A percentile compares a stretch with the other conserved stretches of the same genome.
Evolutionary conservation across 352 stramenopile genomes (phyloP).

Genomic region (Pythium plurisporium): DNA sequence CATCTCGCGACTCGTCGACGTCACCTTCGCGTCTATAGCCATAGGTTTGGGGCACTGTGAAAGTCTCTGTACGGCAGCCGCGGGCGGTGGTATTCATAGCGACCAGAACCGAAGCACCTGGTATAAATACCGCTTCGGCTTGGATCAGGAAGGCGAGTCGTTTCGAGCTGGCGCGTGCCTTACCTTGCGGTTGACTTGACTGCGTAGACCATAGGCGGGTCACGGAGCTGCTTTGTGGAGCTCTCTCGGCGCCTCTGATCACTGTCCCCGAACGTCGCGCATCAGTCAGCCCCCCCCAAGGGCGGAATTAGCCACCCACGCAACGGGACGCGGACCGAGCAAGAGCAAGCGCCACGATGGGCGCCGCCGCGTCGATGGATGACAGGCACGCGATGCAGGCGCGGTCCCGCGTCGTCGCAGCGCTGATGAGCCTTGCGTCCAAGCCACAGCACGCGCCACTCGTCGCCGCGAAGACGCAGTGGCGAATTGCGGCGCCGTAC

Average conservation of each 20-base stretch:
- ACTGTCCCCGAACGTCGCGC: no score
- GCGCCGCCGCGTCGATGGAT: constrained; percentile 38
- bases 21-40: no score
- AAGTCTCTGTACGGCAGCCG: no score
- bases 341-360: no score
- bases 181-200: neutral
- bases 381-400: constrained; percentile 29
- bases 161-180: neutral
- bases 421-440: constrained; percentile 47
- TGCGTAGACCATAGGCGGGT: no score
- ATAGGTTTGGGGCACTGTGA: no score
- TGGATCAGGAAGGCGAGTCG: neutral
- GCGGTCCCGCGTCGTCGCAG: constrained; percentile 41
- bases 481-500: constrained; percentile 59
- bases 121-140: neutral
- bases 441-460: constrained; percentile 66
- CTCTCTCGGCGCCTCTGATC: no score
- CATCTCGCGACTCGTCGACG: no score
- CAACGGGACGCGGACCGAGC: no score
- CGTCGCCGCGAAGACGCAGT: constrained; percentile 75
- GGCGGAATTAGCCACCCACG: no score
- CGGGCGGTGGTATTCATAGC: constrained; percentile 3
- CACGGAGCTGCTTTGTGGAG: no score
- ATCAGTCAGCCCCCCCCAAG: no score
- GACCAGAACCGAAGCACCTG: neutral